Evolutionary conservation across 768 basidiomycete genomes (phyloP).

Genomic region (Suillus spraguei): DNA sequence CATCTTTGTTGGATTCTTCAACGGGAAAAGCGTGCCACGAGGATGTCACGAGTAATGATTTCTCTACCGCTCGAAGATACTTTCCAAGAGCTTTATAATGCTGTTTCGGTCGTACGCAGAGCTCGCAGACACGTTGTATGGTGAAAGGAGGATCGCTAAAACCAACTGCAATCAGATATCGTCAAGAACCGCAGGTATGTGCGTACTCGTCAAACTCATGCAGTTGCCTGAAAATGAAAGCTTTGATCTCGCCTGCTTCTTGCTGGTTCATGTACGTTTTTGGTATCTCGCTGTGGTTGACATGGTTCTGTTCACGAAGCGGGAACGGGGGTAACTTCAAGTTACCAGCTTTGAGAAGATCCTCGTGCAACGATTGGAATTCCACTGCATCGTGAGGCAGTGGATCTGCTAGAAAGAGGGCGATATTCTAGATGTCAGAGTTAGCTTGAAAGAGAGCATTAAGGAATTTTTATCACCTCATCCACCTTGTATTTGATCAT

Average conservation of each 20-base stretch:
- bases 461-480: conserved; percentile 45
- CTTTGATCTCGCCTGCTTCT: conserved; percentile 61
- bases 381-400: conserved; percentile 29
- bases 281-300: conserved; percentile 55
- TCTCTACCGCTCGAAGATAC: conserved; percentile 86
- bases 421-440: conserved; percentile 45
- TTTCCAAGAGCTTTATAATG: conserved; percentile 83
- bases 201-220: conserved; percentile 77
- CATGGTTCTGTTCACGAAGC: conserved; percentile 51
- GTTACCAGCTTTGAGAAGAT: conserved; percentile 56
- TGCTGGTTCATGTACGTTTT: conserved; percentile 60
- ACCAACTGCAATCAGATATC: conserved; percentile 12
- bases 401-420: conserved; percentile 46
- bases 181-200: conserved; percentile 1
- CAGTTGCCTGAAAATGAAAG: conserved; percentile 60
- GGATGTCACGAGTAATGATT: conserved; percentile 82
- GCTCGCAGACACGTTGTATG: conserved; percentile 86
- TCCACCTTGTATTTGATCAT: conserved; percentile 73
- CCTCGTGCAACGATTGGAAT: conserved; percentile 38
- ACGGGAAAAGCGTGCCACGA: conserved; percentile 72
- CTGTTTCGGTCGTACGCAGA: conserved; percentile 65
- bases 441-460: neutral
- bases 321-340: conserved; percentile 76
- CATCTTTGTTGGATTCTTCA: conserved; percentile 31
- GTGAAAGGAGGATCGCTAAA: conserved; percentile 76